Base-by-base conservation (phyloP, 805 yeast genomes). In the Pichia sporocuriosa region DNA sequence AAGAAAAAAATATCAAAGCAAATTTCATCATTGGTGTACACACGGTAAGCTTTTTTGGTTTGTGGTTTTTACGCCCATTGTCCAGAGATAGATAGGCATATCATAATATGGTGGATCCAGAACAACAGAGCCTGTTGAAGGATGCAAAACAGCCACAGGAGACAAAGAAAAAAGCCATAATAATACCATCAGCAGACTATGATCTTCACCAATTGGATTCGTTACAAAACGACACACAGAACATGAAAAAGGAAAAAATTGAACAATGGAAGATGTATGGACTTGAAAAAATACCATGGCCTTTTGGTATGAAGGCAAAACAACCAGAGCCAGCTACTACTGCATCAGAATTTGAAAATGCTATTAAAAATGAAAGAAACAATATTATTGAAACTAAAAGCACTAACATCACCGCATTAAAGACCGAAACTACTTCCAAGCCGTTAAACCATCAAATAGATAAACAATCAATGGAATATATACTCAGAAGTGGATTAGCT, bases 401-500 rank as follows among this genome's bases (percentile, higher is more conserved):
- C 35, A 12, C 12, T 15, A n/a, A 24, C 28, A 17, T 10, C 20
- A 12, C 24, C 19, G n/a, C 37, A 31, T 35, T n/a, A 7, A 7
- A 13, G 12, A 32, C 24, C 35, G 30, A 31, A 28, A 17, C 19
- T 6, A 8, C n/a, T 4, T 26, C 17, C 35, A 31, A 20, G 8
- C 6, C 15, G n/a, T n/a, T n/a, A n/a, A n/a, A 33, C 10, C 25
- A 15, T 20, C 41, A 46, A 22, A 75, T 77, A 22, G 81, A 84
- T 55, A 86, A 82, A 52, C 82, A 75, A 39, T 79, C 87, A 4
- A 49, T 81, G 23, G 90, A 84, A 45, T 93, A 90, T 61, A 79
- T 93, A 15, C 45, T 86, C 28, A 72, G 87, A 47, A 81, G 94
- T 17, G 98, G 96, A 0, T 50, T 88, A 1, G 95, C 98, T 0